Percentiles rank a stretch among this genome's conserved stretches.
Conservation (phyloP, 805 yeast species). For the Candida verbasci region DNA sequence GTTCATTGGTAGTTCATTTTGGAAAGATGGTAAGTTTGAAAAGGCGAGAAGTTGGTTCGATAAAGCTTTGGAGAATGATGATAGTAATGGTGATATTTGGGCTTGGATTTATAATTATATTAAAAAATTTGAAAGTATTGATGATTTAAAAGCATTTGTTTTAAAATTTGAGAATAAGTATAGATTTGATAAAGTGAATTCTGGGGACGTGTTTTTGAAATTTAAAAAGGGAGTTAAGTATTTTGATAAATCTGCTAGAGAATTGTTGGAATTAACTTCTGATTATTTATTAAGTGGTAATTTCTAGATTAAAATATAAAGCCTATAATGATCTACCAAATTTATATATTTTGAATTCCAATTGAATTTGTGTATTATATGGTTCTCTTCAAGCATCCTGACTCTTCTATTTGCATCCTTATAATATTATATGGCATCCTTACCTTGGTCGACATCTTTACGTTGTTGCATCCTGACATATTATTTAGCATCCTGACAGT, state of each 20-base stretch:
- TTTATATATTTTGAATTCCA: too few relatives aligned
- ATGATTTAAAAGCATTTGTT: slow-evolving; percentile 34
- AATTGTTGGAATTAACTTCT: slow-evolving; percentile 34
- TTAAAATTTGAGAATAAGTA: slow-evolving; percentile 24
- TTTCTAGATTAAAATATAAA: too few relatives aligned
- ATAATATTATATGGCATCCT: too few relatives aligned
- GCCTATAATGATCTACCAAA: too few relatives aligned
- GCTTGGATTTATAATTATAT: slow-evolving; percentile 54
- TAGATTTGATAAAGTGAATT: slow-evolving; percentile 53
- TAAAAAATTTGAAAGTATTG: slow-evolving; percentile 31
- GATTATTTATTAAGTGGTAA: slow-evolving; percentile 13
- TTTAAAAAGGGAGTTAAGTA: slow-evolving; percentile 47
- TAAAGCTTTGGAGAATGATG: slow-evolving; percentile 52
- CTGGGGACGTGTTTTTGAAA: slow-evolving; percentile 58
- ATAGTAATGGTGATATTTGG: slow-evolving; percentile 72
- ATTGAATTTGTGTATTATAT: too few relatives aligned
- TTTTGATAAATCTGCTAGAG: slow-evolving; percentile 34
- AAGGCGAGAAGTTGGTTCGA: slow-evolving; percentile 75
- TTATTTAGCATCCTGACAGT: too few relatives aligned
- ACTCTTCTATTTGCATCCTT: too few relatives aligned
- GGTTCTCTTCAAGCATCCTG: too few relatives aligned
- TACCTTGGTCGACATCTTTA: too few relatives aligned
- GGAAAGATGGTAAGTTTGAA: slow-evolving; percentile 56
- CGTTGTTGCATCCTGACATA: too few relatives aligned
- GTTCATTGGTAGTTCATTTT: slow-evolving; percentile 64